Evolutionary conservation across 1,139 yeast genomes (phyloP), one percentile per base, ranked within the genome.

Genomic region (Zygotorulaspora mrakii): DNA sequence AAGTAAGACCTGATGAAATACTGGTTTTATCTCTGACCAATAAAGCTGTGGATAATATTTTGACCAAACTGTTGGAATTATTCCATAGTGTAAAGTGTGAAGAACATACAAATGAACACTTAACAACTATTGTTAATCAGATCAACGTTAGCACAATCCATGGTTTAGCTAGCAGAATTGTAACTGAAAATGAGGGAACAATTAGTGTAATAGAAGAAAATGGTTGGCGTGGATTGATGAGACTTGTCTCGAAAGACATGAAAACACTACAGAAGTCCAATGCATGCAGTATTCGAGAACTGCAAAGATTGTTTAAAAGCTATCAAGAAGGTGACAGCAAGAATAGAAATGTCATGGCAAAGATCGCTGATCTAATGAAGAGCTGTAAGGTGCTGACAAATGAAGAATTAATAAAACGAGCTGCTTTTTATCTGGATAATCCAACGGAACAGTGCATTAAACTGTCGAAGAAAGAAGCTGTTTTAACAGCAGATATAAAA

Each of bases 11-110:
- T 0, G 61, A 66, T 6, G 76, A 77, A 37, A 73, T 84, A 2
- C 57, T 82, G 26, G 79, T 82, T 3, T 63, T 84, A 7, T 78
- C 88, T 4, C 70, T 83, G 73, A 82, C 94, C 1, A 83, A 82
- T 50, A 66, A 82, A 39, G 78, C 91, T 0, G 87, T 82, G 1
- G 69, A 69, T 27, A 74, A 79, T 17, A 61, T 83, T 11, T 61
- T 65, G 26, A 44, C 48, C 0, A 68, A 73, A 4, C 55, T 83
- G 17, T 30, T 43, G 0, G 47, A 46, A 0, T 43, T 67, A 0
- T 48, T 76, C 18, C 75, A 74, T 1, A 50, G 49, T 7, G 50
- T 37, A 2, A 42, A 48, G 25, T 27, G 39, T 1, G 50, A 48
- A 5, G 46, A 48, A 8, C 26, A 30, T 20, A 25, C 48, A 3